phyloP scores from a whole-genome alignment of 2,329 filamentous ascomycete genomes.

The Apiospora koreana region DNA sequence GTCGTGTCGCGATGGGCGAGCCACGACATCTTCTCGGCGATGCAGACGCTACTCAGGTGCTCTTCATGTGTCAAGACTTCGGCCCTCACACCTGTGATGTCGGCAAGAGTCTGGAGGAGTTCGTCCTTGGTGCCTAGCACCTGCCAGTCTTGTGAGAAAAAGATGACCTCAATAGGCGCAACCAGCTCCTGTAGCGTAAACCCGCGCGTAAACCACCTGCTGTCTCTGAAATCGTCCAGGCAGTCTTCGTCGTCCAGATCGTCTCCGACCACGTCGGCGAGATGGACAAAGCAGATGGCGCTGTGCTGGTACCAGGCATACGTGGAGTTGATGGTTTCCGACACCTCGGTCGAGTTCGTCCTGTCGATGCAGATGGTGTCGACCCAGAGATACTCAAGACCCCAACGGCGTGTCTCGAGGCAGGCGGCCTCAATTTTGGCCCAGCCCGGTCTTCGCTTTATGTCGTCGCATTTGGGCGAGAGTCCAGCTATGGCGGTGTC shows the following conservation, averaged over 20 bases:
- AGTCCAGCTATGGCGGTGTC: background rate
- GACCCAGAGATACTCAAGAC: conserved; percentile 1
- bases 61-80: conserved; percentile 19
- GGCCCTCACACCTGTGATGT: conserved; percentile 17
- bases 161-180: background rate
- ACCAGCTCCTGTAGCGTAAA: conserved; percentile 10
- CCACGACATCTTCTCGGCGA: conserved; percentile 5
- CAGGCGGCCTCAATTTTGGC: background rate
- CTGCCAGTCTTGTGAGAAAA: conserved; percentile 6
- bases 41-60: conserved; percentile 19
- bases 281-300: conserved; percentile 1
- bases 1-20: background rate
- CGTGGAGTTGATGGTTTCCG: conserved; percentile 5
- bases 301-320: background rate
- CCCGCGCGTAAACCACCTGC: conserved; percentile 8
- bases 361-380: conserved; percentile 9
- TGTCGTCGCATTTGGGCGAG: too few species aligned
- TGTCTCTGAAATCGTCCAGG: background rate
- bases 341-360: background rate
- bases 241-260: background rate
- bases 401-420: background rate
- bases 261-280: background rate
- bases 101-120: background rate
- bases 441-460: background rate
- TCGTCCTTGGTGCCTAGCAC: background rate